Evolutionary conservation across 495 filamentous ascomycete genomes (phyloP), one percentile per base, ranked within the genome.

Genomic region (Geoglossum glabrum): DNA sequence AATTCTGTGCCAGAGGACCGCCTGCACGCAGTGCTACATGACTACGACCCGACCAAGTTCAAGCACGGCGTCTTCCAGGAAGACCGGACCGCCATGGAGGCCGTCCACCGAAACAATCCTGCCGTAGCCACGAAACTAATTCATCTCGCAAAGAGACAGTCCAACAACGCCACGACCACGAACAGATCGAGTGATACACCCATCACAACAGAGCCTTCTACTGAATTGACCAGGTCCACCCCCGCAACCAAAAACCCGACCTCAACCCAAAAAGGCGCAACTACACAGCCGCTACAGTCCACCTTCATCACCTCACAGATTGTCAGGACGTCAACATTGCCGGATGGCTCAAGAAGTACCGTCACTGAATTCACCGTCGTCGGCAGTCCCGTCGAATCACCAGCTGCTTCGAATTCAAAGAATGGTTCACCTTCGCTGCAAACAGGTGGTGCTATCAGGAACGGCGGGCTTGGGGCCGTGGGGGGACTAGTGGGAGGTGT

Each of bases 11-110:
- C 73, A 1, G 65, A 66, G 23, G 64, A 69, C 40, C 65, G 67
- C 2, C 61, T 76, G 19, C 68, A 73, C 59, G 66, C 70, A 7
- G 65, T 71, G 23, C 64, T 76, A 10, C 66, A 71, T 55, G 60
- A 66, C 23, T 65, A 71, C 49, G 58, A 68, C 34, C 64, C 68
- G 50, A 61, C 66, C 7, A 66, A 68, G 49, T 75, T 68, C 63
- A 62, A 71, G 58, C 72, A 73, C 57, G 73, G 73, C 58, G 69
- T 76, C 25, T 74, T 66, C 61, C 69, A 71, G 45, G 63, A 70
- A 19, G 67, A 71, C 57, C 65, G 66, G 40, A 63, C 61, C 26
- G 73, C 68, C 10, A 65, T 75, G 25, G 69, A 74, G 56, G 63
- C 60, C 3, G 66, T 74, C 0, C 72, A 73, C 62, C 34, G 66